A percentile compares a stretch with the other conserved stretches of the same genome.
Conservation (phyloP, 2,329 filamentous ascomycete species). For the Diaporthe australafricana region DNA sequence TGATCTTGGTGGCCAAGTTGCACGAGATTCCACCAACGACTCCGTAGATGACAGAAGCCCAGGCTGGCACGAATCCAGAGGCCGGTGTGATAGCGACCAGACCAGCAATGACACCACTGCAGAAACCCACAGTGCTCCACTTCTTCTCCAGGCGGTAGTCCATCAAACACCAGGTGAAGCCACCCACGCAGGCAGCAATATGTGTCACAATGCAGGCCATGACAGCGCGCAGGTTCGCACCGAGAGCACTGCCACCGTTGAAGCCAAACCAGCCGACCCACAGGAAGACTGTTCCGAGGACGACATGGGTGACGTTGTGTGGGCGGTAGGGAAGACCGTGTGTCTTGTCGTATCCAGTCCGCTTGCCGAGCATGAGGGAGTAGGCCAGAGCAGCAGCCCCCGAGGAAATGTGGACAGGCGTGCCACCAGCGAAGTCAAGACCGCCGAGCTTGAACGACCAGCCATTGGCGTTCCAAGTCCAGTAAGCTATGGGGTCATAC, state of each 20-base stretch:
- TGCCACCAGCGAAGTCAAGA: constrained; percentile 81
- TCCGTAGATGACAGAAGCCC: constrained; percentile 69
- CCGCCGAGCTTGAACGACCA: constrained; percentile 77
- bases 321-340: constrained; percentile 75
- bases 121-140: constrained; percentile 95
- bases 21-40: constrained; percentile 72
- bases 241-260: constrained; percentile 87
- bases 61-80: constrained; percentile 81
- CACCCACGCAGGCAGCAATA: constrained; percentile 83
- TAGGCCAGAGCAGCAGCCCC: constrained; percentile 79
- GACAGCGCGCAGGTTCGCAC: constrained; percentile 85
- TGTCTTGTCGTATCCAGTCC: constrained; percentile 70
- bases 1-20: constrained; percentile 91
- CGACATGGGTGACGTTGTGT: constrained; percentile 80
- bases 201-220: constrained; percentile 94
- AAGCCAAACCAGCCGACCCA: constrained; percentile 99
- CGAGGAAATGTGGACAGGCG: constrained; percentile 80
- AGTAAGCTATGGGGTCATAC: constrained; percentile 80
- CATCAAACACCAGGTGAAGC: constrained; percentile 85
- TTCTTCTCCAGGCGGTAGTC: constrained; percentile 93
- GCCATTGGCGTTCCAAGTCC: constrained; percentile 81
- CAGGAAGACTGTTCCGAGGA: constrained; percentile 79
- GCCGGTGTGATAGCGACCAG: constrained; percentile 89
- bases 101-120: constrained; percentile 87
- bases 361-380: constrained; percentile 78